phyloP scores from a whole-genome alignment of 2,329 filamentous ascomycete genomes.

The Rutstroemia sp. region DNA sequence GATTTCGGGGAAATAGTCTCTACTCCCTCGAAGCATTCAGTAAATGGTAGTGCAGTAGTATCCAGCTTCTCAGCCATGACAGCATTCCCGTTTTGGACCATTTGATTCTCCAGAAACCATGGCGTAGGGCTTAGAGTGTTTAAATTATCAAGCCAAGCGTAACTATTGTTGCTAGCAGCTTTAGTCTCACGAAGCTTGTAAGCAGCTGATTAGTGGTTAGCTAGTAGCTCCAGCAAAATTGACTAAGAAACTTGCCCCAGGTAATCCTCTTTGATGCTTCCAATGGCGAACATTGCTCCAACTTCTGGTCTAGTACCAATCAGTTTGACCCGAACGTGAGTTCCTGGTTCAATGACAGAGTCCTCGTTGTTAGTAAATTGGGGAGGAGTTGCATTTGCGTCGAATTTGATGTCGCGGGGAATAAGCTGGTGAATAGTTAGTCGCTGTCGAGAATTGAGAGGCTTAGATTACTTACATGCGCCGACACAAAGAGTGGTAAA shows the following conservation, averaged over 20 bases:
- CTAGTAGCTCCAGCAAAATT: background rate
- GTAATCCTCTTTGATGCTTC: constrained; percentile 86
- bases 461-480: constrained; percentile 20
- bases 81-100: background rate
- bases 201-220: constrained; percentile 18
- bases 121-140: background rate
- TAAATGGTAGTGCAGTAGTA: too few relatives aligned
- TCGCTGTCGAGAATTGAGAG: constrained; percentile 6
- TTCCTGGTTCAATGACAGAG: constrained; percentile 86
- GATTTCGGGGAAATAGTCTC: too few relatives aligned
- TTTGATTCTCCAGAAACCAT: background rate
- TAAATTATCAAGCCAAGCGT: background rate
- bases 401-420: constrained; percentile 85
- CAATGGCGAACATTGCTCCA: constrained; percentile 92
- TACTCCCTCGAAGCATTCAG: too few relatives aligned
- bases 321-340: constrained; percentile 88
- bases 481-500: constrained; percentile 68
- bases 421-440: constrained; percentile 57
- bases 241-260: constrained; percentile 46
- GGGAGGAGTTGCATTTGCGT: constrained; percentile 91
- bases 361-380: constrained; percentile 95
- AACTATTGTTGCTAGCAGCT: background rate
- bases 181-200: constrained; percentile 20
- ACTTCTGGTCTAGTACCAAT: constrained; percentile 91
- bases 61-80: too few relatives aligned